Percentiles rank a stretch among this genome's conserved stretches.
These are phyloP conservation scores for Venturia pyrina DNA, from an alignment of 2,329 filamentous ascomycete species.

Conservation along the genomic window DNA sequence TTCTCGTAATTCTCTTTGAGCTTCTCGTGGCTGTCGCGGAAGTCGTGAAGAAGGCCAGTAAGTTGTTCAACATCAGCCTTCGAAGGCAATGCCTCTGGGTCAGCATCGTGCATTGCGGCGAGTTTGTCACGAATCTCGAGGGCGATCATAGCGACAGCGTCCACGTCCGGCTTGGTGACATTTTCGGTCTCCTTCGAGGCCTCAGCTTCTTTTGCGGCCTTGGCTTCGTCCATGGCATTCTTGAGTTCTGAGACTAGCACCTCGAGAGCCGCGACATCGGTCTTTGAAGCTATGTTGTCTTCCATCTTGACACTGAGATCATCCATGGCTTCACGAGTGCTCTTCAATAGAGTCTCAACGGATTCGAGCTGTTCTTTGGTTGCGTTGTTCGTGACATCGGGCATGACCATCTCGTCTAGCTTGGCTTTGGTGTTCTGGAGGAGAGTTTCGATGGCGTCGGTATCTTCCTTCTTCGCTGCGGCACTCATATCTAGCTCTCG, in stretches of 20 bases:
- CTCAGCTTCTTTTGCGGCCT: conserved; percentile 34
- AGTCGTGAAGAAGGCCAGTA: conserved; percentile 39
- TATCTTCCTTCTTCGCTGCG: conserved; percentile 66
- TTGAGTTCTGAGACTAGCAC: conserved; percentile 70
- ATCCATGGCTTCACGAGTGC: conserved; percentile 64
- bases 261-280: conserved; percentile 69
- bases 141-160: conserved; percentile 67
- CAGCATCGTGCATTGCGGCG: conserved; percentile 60
- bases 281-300: conserved; percentile 58
- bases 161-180: conserved; percentile 72
- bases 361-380: conserved; percentile 50
- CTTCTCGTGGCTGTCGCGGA: conserved; percentile 51
- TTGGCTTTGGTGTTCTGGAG: conserved; percentile 81
- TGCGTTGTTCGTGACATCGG: conserved; percentile 59
- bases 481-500: conserved; percentile 36
- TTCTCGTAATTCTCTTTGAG: conserved; percentile 64
- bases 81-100: conserved; percentile 59
- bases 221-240: conserved; percentile 60
- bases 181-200: conserved; percentile 38
- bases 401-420: conserved; percentile 64
- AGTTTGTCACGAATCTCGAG: conserved; percentile 76
- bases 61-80: conserved; percentile 67
- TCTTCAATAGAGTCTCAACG: conserved; percentile 58
- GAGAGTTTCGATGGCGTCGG: conserved; percentile 82
- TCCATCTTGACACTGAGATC: conserved; percentile 59